Evolutionary conservation across 192 early-diverging fungal species (phyloP).

Genomic region (Coemansia sp.): DNA sequence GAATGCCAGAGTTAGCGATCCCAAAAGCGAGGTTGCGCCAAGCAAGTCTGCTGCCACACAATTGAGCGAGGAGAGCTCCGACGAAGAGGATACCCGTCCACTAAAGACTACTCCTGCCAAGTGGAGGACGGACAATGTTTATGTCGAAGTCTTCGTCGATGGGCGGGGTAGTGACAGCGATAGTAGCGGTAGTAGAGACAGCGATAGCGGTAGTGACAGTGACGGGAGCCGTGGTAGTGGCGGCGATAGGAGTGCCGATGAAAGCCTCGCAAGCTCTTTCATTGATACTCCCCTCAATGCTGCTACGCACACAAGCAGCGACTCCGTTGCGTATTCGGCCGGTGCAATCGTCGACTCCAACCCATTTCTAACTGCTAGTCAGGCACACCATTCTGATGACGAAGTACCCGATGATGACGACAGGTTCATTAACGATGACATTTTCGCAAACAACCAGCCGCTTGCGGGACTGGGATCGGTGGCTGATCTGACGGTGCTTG

Average conservation of each 20-base stretch:
- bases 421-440: not conserved
- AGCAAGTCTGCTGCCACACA: not conserved
- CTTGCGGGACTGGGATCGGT: slow-evolving; percentile 6
- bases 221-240: not conserved
- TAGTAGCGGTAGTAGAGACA: not conserved
- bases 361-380: not conserved
- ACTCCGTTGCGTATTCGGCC: not conserved
- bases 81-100: not conserved
- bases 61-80: not conserved
- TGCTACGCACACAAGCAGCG: not conserved
- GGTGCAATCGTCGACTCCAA: not conserved
- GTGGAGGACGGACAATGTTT: not conserved
- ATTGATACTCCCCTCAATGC: not conserved
- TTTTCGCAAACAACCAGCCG: not conserved
- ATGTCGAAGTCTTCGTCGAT: not conserved
- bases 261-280: not conserved
- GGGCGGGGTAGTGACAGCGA: not conserved
- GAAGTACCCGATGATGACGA: not conserved
- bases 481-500: slow-evolving; percentile 40
- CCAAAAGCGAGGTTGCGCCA: not conserved
- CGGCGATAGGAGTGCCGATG: not conserved
- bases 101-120: not conserved
- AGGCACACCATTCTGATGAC: not conserved
- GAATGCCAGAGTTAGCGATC: not conserved
- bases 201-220: not conserved